Base-by-base conservation (phyloP, 768 basidiomycete species). In the Hemileccinum impolitum region DNA sequence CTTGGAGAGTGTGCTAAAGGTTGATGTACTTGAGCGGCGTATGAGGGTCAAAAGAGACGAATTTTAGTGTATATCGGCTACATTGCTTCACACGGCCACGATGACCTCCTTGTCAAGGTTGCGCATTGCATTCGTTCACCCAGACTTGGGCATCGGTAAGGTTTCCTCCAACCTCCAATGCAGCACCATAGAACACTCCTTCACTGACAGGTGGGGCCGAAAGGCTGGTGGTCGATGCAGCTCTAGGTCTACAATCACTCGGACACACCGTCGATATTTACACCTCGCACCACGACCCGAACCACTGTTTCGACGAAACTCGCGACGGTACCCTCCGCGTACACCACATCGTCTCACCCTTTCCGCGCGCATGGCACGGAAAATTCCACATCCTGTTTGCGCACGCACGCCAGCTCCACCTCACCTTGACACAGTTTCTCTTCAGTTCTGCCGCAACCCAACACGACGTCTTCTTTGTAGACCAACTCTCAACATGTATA, bases 201-300 rank as follows among this genome's bases (percentile, higher is more conserved):
- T 11, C 60, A n/a, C n/a, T n/a, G n/a, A n/a, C n/a, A 97, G 94
- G 95, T 56, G 95, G 95, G 17, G 95, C 95, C 3, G 95, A 99
- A 69, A 79, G 95, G 21, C 79, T 97, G 6, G 86, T 98, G 6
- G 94, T 97, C 18, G 95, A 99, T 66, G 92, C 94, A 21, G 94
- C 95, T 2, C 75, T 95, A 0, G 90, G 93, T 8, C 72, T 99
- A 12, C 90, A 97, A 65, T 71, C 77, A 9, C 75, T 84, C 6
- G 95, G 94, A 0, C 94, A 98, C 61, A 70, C 75, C 0, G 87
- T 99, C 15, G 82, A 88, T 58, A 81, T 98, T 19, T 96, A 93
- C 68, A 98, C 96, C 0, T 95, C 92, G 0, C 82, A 96, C 61
- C 94, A 96, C 66, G 87, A 99, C 60, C 78, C 83, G 0, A 71